Percentiles rank a stretch among this genome's conserved stretches.
Conservation (phyloP, 78 protist species). For the Dictyostelium brefeldianum region DNA sequence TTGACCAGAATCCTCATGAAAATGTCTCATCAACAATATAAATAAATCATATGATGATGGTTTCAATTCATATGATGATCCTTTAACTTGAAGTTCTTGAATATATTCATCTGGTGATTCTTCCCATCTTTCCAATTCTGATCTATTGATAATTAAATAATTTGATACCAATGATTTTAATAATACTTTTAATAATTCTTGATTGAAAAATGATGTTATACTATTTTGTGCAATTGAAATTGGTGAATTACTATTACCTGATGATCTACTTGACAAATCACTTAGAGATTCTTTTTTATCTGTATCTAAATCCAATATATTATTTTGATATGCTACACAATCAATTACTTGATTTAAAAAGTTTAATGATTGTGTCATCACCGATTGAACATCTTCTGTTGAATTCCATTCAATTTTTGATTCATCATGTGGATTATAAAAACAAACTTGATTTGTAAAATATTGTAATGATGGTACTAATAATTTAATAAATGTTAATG, state of each 20-base stretch:
- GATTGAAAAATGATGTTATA: background rate
- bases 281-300: conserved; percentile 24
- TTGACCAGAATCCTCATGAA: conserved; percentile 26
- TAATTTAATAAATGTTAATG: conserved; percentile 54
- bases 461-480: conserved; percentile 17
- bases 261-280: background rate
- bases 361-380: conserved; percentile 24
- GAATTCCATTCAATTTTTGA: background rate
- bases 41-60: conserved; percentile 36
- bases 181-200: background rate
- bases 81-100: background rate
- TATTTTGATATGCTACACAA: conserved; percentile 43
- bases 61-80: background rate
- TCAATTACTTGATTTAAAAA: conserved; percentile 30
- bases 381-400: background rate
- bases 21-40: conserved; percentile 59
- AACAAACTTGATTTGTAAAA: conserved; percentile 24
- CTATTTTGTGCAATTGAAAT: conserved; percentile 31
- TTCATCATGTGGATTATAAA: conserved; percentile 38
- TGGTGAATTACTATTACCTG: background rate
- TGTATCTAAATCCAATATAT: conserved; percentile 3
- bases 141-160: conserved; percentile 27
- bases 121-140: conserved; percentile 42
- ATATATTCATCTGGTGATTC: conserved; percentile 51
- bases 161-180: conserved; percentile 61